phyloP scores from a whole-genome alignment of 164 flowering plant species.

The Vitis vinifera region DNA sequence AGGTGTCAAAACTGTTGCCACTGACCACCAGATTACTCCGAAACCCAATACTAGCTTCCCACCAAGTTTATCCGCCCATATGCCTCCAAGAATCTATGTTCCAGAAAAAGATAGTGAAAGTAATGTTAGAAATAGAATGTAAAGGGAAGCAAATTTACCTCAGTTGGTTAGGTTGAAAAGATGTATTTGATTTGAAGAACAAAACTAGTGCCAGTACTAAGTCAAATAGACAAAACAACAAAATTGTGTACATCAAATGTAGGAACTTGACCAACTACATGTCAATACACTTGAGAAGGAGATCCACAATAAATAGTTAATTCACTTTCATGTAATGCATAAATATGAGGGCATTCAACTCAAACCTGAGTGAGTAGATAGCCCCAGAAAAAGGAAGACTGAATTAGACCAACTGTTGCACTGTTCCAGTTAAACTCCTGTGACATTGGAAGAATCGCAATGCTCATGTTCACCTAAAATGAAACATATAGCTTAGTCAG shows the following conservation, averaged over 20 bases:
- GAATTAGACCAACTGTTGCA: constrained; percentile 96
- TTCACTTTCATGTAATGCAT: neutral
- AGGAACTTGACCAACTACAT: constrained; percentile 3
- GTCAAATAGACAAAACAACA: neutral
- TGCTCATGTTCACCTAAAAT: constrained; percentile 86
- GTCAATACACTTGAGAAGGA: neutral
- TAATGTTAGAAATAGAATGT: neutral
- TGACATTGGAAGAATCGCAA: constrained; percentile 97
- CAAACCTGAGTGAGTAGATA: constrained; percentile 90
- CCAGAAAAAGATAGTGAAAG: constrained; percentile 4
- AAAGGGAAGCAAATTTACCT: neutral
- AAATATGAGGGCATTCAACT: neutral
- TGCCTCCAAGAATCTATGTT: constrained; percentile 83
- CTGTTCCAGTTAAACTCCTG: constrained; percentile 92
- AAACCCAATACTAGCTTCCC: constrained; percentile 90
- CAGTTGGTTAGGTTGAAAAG: neutral
- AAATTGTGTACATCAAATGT: neutral
- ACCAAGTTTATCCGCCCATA: constrained; percentile 98
- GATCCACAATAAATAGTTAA: neutral
- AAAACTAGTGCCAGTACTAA: neutral
- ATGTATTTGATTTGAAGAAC: neutral
- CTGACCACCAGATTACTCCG: constrained; percentile 97
- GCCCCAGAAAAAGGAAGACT: constrained; percentile 99
- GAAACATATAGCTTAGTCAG: constrained; percentile 2
- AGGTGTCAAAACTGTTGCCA: constrained; percentile 93